Conservation (phyloP, 176 grass and related monocot species). For the Microstegium vimineum region DNA sequence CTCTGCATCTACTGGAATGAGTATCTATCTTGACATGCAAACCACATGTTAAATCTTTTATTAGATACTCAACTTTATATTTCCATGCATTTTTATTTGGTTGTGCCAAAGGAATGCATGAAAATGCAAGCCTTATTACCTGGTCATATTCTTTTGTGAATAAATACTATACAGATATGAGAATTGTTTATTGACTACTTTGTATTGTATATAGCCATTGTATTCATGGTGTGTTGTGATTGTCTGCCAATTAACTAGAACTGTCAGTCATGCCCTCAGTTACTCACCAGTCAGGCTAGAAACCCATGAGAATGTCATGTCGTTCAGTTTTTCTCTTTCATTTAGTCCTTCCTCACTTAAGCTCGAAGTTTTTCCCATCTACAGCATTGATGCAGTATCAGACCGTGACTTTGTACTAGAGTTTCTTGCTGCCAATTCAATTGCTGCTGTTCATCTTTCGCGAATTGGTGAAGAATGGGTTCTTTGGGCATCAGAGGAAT, state of each 20-base stretch:
- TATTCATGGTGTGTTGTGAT: neutral
- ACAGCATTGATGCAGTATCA: slow-evolving; percentile 96
- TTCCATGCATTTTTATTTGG: neutral
- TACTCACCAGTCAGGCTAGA: neutral
- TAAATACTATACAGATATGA: too few species aligned
- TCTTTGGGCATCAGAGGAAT: slow-evolving; percentile 94
- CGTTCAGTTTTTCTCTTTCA: neutral
- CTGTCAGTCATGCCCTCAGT: neutral
- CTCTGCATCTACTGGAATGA: neutral
- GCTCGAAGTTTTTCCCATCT: neutral
- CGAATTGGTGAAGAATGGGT: slow-evolving; percentile 99
- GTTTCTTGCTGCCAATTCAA: slow-evolving; percentile 88
- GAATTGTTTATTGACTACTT: too few species aligned
- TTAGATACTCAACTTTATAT: neutral
- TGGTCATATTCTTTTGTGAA: neutral
- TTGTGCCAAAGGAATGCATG: neutral
- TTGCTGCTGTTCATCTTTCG: slow-evolving; percentile 80
- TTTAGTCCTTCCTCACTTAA: neutral
- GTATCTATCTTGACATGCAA: neutral
- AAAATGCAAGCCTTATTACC: neutral
- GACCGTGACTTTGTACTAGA: slow-evolving; percentile 96
- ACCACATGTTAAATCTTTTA: neutral
- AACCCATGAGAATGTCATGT: neutral
- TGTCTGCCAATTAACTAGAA: neutral
- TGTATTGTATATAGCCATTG: neutral